Evolutionary conservation across 129 eudicot species (phyloP).

Genomic region (Heracleum sosnowskyi): DNA sequence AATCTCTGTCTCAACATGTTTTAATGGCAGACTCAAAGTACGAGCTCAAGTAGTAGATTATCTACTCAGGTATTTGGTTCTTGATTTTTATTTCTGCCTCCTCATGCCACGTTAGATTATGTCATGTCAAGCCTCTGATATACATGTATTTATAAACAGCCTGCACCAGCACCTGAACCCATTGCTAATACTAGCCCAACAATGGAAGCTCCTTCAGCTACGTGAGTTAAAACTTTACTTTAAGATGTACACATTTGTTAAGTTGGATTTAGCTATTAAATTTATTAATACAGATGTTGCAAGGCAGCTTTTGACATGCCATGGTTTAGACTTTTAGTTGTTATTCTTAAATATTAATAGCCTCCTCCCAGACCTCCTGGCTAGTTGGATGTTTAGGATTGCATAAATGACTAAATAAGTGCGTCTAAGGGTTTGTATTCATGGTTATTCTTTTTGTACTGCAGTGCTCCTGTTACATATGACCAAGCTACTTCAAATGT

Average conservation of each 20-base stretch:
- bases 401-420: background rate
- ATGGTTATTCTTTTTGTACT: conserved; percentile 7
- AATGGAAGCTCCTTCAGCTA: conserved; percentile 22
- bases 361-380: background rate
- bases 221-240: conserved; percentile 23
- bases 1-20: background rate
- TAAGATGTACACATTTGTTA: background rate
- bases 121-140: conserved; percentile 17
- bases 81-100: background rate
- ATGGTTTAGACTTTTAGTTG: no score
- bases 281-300: conserved; percentile 14
- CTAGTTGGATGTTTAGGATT: background rate
- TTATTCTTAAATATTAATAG: background rate
- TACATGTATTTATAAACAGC: conserved; percentile 29
- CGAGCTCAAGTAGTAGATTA: conserved; percentile 47
- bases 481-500: conserved; percentile 66
- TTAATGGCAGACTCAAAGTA: conserved; percentile 47
- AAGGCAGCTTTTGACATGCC: conserved; percentile 20
- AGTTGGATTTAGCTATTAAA: background rate
- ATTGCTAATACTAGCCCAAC: conserved; percentile 32
- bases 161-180: conserved; percentile 37
- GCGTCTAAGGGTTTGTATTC: background rate
- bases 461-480: conserved; percentile 55
- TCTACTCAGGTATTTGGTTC: conserved; percentile 60
- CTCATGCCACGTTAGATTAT: background rate